A percentile compares a stretch with the other conserved stretches of the same genome.
These are phyloP conservation scores for Schizosaccharomyces cryophilus DNA, from an alignment of 805 yeast species.

Conservation along the genomic window DNA sequence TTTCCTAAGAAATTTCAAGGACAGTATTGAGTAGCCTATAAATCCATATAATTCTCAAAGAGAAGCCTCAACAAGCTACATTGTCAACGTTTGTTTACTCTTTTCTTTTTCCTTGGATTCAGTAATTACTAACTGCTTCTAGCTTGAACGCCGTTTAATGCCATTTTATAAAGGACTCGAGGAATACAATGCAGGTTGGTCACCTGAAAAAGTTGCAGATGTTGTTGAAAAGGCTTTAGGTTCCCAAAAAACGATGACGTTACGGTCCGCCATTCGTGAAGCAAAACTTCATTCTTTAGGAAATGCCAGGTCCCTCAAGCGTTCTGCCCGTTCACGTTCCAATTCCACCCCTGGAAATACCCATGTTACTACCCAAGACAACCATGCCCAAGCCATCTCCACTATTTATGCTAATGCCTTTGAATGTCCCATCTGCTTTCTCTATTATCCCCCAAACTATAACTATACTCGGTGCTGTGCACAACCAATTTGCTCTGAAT, in stretches of 20 bases:
- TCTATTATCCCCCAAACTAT: constrained; percentile 54
- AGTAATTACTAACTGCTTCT: background rate
- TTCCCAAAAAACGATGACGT: background rate
- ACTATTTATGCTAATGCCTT: constrained; percentile 23
- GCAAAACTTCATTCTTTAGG: background rate
- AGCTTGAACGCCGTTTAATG: constrained; percentile 41
- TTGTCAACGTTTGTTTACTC: background rate
- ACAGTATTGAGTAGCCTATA: too few species aligned
- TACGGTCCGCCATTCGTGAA: background rate
- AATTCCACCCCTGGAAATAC: constrained; percentile 5
- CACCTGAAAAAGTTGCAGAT: constrained; percentile 37
- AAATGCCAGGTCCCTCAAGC: background rate
- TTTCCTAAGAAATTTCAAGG: background rate
- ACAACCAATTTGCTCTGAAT: constrained; percentile 86
- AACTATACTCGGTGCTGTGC: constrained; percentile 71
- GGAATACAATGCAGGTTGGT: constrained; percentile 50
- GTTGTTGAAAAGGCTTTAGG: constrained; percentile 11
- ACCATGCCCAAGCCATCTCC: background rate
- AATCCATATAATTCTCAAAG: too few species aligned
- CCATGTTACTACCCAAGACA: background rate
- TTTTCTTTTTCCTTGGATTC: background rate
- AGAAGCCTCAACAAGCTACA: background rate
- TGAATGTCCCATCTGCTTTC: constrained; percentile 89
- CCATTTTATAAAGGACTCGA: constrained; percentile 82
- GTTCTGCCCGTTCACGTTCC: background rate